Evolutionary conservation across 1,284 basidiomycete species (phyloP).

Genomic region (Austroboletus novae-zelandiae): DNA sequence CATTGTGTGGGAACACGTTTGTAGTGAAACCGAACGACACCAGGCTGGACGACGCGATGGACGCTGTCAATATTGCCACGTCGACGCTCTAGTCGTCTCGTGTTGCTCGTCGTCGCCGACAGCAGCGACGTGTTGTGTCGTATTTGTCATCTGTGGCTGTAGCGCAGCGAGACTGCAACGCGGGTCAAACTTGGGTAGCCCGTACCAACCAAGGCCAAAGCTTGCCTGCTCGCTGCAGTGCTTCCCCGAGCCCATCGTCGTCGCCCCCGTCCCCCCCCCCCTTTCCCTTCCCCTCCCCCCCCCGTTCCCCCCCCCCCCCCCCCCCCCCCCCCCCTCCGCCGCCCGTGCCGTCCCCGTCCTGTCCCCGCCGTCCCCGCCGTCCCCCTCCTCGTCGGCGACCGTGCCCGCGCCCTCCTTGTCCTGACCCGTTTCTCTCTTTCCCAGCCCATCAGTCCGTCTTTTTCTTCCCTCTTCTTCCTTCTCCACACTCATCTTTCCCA

Average conservation of each 20-base stretch:
- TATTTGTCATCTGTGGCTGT: conserved; percentile 25
- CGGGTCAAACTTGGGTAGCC: conserved; percentile 4
- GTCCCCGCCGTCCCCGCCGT: neutral
- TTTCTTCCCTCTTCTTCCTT: neutral
- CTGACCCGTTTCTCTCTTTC: conserved; percentile 2
- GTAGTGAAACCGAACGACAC: too few relatives aligned
- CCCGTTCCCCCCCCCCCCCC: neutral
- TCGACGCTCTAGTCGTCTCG: too few relatives aligned
- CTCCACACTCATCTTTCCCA: neutral
- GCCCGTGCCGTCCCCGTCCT: too few relatives aligned
- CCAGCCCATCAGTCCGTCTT: neutral
- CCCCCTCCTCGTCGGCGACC: conserved; percentile 1
- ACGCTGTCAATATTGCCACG: too few relatives aligned
- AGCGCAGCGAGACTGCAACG: conserved; percentile 7
- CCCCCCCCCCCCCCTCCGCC: neutral
- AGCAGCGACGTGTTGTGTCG: conserved; percentile 13
- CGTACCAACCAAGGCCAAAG: neutral
- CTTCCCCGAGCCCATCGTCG: neutral
- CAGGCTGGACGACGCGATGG: too few relatives aligned
- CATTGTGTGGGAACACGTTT: too few relatives aligned
- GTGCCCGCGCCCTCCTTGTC: conserved; percentile 2
- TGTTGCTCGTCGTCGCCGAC: conserved; percentile 8
- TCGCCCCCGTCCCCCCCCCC: neutral
- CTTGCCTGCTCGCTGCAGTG: neutral
- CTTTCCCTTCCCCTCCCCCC: neutral